Base-by-base conservation (phyloP, 257 asterid species). In the Knoxia roxburghii region DNA sequence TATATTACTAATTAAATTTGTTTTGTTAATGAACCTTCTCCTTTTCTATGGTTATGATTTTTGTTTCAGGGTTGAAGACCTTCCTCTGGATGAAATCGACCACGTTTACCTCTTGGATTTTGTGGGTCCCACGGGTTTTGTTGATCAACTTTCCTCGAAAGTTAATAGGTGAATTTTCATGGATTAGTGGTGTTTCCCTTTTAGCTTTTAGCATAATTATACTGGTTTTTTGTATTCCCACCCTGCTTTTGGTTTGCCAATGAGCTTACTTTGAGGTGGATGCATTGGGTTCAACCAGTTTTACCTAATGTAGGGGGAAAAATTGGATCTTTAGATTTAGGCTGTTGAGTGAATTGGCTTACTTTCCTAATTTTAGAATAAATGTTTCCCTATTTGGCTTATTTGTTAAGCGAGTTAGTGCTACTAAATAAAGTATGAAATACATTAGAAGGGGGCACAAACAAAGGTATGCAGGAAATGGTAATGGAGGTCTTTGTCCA, bases 101-200 rank as follows among this genome's bases (percentile, higher is more conserved):
- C 43, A 27, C 32, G 86, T 89, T 68, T 89, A 87, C 79, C 89
- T 92, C n/a, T 74, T 89, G 82, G 98, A 92, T 77, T 92, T 89
- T 74, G 96, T 91, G 82, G 98, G 96, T 5, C 96, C 96, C 2
- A 74, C 95, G 39, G 89, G 89, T 69, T 92, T 92, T 75, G 71
- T 89, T 67, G 84, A 84, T 55, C 75, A 76, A 72, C 86, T 92
- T 45, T 83, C 94, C 50, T 66, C 82, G 17, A 75, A 75, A 78
- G 98, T 84, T 71, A 81, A 67, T 67, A 72, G 86, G 97, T 76
- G 63, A 41, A 17, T 39, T 11, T 70, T 72, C 37, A 37, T 29
- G 29, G 18, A 58, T 32, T 32, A 51, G 12, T 29, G 62, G 12
- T n/a, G 58, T 65, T 68, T 17, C n/a, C 57, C 29, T 35, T 0